Base-by-base conservation (phyloP, 176 grass and related monocot genomes). In the Alloteropsis semialata region DNA sequence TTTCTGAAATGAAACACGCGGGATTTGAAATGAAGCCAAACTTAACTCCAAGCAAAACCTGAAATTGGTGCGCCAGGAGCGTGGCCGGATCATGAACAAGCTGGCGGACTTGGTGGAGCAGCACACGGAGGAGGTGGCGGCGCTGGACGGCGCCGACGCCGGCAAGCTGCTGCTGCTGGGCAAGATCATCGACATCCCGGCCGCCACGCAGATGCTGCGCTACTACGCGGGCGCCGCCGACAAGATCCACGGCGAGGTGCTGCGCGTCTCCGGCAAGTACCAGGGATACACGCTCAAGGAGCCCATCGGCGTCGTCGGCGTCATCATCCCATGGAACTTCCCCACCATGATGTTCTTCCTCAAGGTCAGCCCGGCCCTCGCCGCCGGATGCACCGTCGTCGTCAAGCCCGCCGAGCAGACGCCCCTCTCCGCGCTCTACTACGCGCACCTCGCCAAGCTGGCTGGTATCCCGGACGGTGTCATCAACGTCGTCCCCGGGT, bases 371-470 rank as follows among this genome's bases (percentile, higher is more conserved):
- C 95, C 95, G 0, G 95, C 92, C 2, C 69, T 97, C 60, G 95
- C 95, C 60, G 92, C 95, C 3, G 95, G 95, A 1, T 97, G 95
- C 89, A 91, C 95, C 55, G 48, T 94, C 43, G 77, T 97, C 48
- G 86, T 97, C 86, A 97, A 97, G 88, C 95, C 95, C 8, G 95
- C 95, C 10, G 95, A 97, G 84, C 95, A 97, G 67, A 97, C 89
- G 28, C 95, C 92, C 29, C 92, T 92, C 59, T 94, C 92, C 0
- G 95, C 95, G 0, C 80, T 97, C 34, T 92, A 36, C 83, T 90
- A 81, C 24, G 94, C 94, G 56, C 83, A 94, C 80, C 84, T 97
- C 27, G 87, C 94, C 11, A 97, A 91, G 76, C 71, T 81, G 60
- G 92, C 92, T 9, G 94, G 94, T 14, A 79, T 97, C 32, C 92